A percentile compares a stretch with the other conserved stretches of the same genome.
Conservation (phyloP, 2,329 filamentous ascomycete genomes). For the Arachnopeziza araneosa region DNA sequence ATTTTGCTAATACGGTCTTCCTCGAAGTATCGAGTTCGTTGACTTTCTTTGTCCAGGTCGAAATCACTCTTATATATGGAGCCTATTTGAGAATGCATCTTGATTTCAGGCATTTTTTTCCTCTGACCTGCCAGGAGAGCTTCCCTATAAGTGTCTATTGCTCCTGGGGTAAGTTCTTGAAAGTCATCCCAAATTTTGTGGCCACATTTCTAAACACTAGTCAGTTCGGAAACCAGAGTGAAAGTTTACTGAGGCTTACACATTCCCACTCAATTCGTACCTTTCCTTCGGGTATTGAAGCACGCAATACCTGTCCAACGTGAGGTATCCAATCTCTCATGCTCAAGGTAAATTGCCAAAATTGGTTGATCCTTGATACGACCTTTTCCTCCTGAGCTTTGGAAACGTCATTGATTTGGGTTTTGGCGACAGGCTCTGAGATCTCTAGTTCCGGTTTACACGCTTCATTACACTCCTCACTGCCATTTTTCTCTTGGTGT, state of each 20-base stretch:
- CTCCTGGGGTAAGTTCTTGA: conserved; percentile 1
- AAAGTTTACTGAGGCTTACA: not conserved
- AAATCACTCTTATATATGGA: too few relatives aligned
- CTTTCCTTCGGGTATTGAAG: not conserved
- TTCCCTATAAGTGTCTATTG: not conserved
- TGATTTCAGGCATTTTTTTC: not conserved
- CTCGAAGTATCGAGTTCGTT: too few relatives aligned
- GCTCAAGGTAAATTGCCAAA: not conserved
- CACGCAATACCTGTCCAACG: not conserved
- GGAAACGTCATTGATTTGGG: not conserved
- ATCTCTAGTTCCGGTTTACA: too few relatives aligned
- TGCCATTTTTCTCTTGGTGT: too few relatives aligned
- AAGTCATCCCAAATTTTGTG: conserved; percentile 8
- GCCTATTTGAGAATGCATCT: not conserved
- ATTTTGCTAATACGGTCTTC: too few relatives aligned
- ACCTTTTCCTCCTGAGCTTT: not conserved
- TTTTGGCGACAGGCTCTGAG: too few relatives aligned
- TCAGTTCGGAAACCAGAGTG: not conserved
- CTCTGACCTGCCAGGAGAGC: not conserved
- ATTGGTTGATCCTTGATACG: not conserved
- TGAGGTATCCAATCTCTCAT: not conserved
- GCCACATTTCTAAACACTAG: conserved; percentile 6
- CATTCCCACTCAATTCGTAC: conserved; percentile 5
- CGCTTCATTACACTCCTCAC: too few relatives aligned
- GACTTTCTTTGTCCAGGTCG: too few relatives aligned